Evolutionary conservation across 768 basidiomycete genomes (phyloP).

Genomic region (Daedaleopsis sinensis): DNA sequence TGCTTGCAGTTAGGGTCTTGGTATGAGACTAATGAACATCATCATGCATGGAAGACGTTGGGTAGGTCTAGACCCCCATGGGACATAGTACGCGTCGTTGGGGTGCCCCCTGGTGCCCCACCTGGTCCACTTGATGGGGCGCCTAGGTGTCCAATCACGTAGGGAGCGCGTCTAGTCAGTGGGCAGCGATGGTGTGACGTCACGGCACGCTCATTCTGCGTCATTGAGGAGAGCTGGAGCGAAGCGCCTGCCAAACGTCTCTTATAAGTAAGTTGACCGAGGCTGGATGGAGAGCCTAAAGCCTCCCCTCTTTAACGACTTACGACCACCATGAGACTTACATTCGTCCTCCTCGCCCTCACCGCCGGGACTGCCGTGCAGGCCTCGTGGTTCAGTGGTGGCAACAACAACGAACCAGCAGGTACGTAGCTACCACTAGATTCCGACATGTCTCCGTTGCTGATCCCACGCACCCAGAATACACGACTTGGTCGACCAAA

Average conservation of each 20-base stretch:
- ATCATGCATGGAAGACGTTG: too few relatives aligned
- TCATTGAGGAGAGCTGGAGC: constrained; percentile 14
- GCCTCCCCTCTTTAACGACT: constrained; percentile 10
- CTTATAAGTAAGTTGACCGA: constrained; percentile 12
- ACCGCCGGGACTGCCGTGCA: constrained; percentile 33
- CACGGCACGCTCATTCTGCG: constrained; percentile 6
- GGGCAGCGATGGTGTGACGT: not conserved
- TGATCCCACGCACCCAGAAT: constrained; percentile 36
- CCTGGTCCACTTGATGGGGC: not conserved
- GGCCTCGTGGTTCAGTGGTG: constrained; percentile 35
- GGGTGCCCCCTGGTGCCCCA: too few relatives aligned
- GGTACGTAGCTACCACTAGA: constrained; percentile 24
- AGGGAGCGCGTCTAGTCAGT: not conserved
- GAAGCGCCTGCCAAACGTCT: not conserved
- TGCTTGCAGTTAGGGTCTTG: too few relatives aligned
- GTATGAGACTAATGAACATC: too few relatives aligned
- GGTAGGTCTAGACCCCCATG: too few relatives aligned
- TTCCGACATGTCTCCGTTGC: not conserved
- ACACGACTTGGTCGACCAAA: constrained; percentile 58
- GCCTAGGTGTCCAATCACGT: not conserved
- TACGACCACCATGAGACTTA: constrained; percentile 19
- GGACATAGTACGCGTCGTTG: too few relatives aligned
- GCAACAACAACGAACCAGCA: constrained; percentile 29
- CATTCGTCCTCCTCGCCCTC: constrained; percentile 32
- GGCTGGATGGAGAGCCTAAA: not conserved